Evolutionary conservation across 805 yeast genomes (phyloP), one percentile per base, ranked within the genome.

Genomic region (Candida quercuum): DNA sequence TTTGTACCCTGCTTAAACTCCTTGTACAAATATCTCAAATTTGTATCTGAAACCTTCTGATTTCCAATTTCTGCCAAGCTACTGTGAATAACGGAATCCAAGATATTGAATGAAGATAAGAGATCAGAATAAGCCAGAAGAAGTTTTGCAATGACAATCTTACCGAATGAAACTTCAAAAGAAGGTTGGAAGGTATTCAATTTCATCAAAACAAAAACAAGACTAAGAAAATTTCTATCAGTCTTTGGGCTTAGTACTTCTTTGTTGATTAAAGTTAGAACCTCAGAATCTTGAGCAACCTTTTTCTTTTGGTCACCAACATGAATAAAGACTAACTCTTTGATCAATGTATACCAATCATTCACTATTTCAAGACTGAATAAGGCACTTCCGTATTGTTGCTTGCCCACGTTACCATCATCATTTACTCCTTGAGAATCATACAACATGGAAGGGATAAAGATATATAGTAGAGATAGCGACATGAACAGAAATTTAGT

Each of bases 401-500:
- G n/a, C n/a, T n/a, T n/a, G 11, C 11, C 24, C 24, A 9, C 24
- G 24, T 22, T 22, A 9, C 11, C 24, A 8, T 20, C 17, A 12
- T 15, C 21, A 20, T 12, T 19, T 6, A 10, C 14, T 11, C 15
- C 9, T 8, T 16, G 17, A 12, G 32, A 11, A 17, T 14, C 25
- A 9, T 30, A 4, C 25, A 49, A 48, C 9, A 51, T 6, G 1
- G 37, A 26, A 13, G 60, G 57, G 3, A 28, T 22, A 26, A 54
- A 32, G 23, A 54, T 38, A 30, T 47, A 49, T 3, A 37, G 12
- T 14, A 52, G 18, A 3, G 61, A 42, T 11, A 41, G 51, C 2
- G 53, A 29, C 15, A 62, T 37, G 15, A 64, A 45, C 10, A 56
- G 37, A 14, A 55, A 19, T 35, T 61, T 60, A 1, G 54, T 16